A percentile compares a stretch with the other conserved stretches of the same genome.
Evolutionary conservation across 495 filamentous ascomycete species (phyloP).

Genomic region (Entonaema liquescens): DNA sequence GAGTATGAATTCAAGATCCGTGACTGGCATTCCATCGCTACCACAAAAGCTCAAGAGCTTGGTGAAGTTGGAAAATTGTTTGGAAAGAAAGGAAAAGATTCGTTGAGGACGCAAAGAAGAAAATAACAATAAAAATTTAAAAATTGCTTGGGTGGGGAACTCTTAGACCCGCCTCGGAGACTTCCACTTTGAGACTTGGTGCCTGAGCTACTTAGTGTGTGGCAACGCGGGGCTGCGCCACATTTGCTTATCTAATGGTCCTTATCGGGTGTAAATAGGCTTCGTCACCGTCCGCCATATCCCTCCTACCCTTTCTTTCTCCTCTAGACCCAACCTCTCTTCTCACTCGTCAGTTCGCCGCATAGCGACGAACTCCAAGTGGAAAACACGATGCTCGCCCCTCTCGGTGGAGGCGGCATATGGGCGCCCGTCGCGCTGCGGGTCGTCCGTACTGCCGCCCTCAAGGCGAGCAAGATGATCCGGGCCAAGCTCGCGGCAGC

Average conservation of each 20-base stretch:
- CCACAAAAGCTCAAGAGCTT: neutral
- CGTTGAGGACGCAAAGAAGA: constrained; percentile 20
- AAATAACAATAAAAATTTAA: constrained; percentile 14
- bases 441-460: constrained; percentile 72
- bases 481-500: constrained; percentile 67
- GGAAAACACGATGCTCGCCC: constrained; percentile 65
- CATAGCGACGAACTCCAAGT: constrained; percentile 34
- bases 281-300: constrained; percentile 22
- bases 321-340: constrained; percentile 37
- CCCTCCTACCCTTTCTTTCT: constrained; percentile 13
- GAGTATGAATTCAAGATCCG: neutral
- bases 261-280: constrained; percentile 32
- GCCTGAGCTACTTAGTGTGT: constrained; percentile 2
- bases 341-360: constrained; percentile 45
- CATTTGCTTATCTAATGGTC: constrained; percentile 33
- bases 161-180: constrained; percentile 11
- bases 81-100: constrained; percentile 26
- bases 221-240: constrained; percentile 23
- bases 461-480: constrained; percentile 68
- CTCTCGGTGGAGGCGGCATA: constrained; percentile 64
- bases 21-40: neutral
- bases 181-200: neutral
- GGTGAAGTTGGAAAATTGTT: neutral
- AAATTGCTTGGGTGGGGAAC: constrained; percentile 27
- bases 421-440: constrained; percentile 76